Base-by-base conservation (phyloP, 2,329 filamentous ascomycete genomes). In the Diaporthe capsici region DNA sequence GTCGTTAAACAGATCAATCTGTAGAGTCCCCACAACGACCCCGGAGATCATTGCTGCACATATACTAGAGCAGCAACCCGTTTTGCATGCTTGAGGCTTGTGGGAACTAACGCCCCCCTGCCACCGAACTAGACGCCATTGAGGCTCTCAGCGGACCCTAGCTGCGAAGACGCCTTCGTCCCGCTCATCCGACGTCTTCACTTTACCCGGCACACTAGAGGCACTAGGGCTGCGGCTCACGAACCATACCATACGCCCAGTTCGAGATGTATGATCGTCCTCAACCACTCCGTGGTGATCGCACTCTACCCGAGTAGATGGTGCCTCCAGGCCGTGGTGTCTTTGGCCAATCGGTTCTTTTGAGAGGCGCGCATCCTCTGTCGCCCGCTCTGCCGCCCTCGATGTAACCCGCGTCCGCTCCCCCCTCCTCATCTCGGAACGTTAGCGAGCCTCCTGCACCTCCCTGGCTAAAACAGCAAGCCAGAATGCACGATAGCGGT, bases 61-160 rank as follows among this genome's bases (percentile, higher is more conserved):
- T 70, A 55, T 31, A 44, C 71, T 37, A 57, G 42, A 42, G 71
- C 57, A 63, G 53, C 57, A 42, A 72, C 31, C 65, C 28, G 39
- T 68, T 68, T 53, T 68, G 65, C 47, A 53, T 39, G n/a, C n/a
- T 42, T 42, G 65, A 22, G 34, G 65, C 37, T 42, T 70, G 49
- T 31, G n/a, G 49, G 47, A 55, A 42, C 65, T 55, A 55, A 70
- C 5, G 34, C 13, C 31, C 61, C 65, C 65, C 34, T 53, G 65
- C 34, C 13, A 17, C 34, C 34, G 34, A 34, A 70, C 65, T 70
- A 70, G 22, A 34, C 65, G 49, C 65, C 47, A 55, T 70, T 70
- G 65, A 70, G 65, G 65, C 65, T 70, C 65, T 42, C 49, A 55
- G 47, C 65, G 65, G 49, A 70, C 15, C 65, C 65, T 70, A 42